These are phyloP conservation scores for Picochlorum costavermella DNA, from an alignment of 139 green algal species.

Conservation along the genomic window DNA sequence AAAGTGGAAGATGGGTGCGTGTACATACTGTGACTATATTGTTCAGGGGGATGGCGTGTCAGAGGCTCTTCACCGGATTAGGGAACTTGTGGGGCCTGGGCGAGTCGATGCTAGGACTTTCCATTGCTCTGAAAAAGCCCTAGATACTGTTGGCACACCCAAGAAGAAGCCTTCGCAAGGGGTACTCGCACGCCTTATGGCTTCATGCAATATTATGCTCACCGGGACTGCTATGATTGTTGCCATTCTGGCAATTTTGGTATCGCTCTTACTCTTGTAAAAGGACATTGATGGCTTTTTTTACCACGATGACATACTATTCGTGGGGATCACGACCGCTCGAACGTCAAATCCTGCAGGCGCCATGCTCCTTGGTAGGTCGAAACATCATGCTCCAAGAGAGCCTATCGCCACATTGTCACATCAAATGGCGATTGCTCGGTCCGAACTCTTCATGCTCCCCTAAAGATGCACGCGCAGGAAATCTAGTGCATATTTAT, in stretches of 20 bases:
- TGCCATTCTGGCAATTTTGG: background rate
- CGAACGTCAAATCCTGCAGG: no score
- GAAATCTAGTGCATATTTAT: no score
- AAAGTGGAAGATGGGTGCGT: constrained; percentile 3
- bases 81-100: constrained; percentile 5
- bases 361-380: no score
- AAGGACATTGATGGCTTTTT: no score
- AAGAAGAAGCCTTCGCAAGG: background rate
- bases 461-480: no score
- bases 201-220: background rate
- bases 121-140: background rate
- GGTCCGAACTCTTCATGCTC: no score
- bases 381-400: no score
- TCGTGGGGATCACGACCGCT: no score
- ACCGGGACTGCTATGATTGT: background rate
- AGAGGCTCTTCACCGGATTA: constrained; percentile 1
- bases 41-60: constrained; percentile 6
- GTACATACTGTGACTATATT: constrained; percentile 10
- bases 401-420: no score
- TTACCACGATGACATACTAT: no score
- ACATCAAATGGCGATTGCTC: no score
- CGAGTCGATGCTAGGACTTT: constrained; percentile 4
- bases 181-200: background rate
- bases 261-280: background rate
- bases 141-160: background rate